Conservation (phyloP, 1,284 basidiomycete species). For the Sanghuangporus weigelae region DNA sequence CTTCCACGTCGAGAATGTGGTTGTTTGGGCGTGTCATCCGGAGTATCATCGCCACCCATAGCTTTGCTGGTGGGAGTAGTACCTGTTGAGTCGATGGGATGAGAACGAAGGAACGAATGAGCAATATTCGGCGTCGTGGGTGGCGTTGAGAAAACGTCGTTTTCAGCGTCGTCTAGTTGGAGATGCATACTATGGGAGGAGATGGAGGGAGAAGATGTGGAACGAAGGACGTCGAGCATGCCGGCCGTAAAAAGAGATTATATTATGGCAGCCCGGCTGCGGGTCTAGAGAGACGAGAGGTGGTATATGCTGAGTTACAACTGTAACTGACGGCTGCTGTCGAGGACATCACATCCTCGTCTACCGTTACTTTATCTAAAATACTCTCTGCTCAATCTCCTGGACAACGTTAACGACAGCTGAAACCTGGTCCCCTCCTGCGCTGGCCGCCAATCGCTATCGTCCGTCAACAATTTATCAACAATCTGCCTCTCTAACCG, state of each 20-base stretch:
- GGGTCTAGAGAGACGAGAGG: neutral
- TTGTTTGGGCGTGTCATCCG: slow-evolving; percentile 26
- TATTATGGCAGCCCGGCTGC: slow-evolving; percentile 1
- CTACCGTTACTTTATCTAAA: neutral
- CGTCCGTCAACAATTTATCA: neutral
- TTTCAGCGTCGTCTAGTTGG: slow-evolving; percentile 24
- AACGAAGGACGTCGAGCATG: neutral
- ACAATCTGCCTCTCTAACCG: neutral
- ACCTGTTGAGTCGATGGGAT: slow-evolving; percentile 27
- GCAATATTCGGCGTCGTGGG: slow-evolving; percentile 43
- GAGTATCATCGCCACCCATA: neutral
- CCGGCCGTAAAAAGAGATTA: neutral
- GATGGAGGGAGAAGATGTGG: neutral
- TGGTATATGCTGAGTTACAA: no score
- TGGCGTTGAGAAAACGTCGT: slow-evolving; percentile 58
- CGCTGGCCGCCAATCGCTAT: neutral
- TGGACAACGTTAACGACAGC: slow-evolving; percentile 3
- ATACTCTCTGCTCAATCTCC: neutral
- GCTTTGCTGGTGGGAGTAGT: neutral
- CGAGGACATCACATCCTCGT: neutral
- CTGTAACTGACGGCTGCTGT: no score
- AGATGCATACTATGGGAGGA: neutral
- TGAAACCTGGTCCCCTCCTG: neutral
- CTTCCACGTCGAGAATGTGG: slow-evolving; percentile 45
- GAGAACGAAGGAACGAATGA: slow-evolving; percentile 22